These are phyloP conservation scores for Juglanconis oblonga DNA, from an alignment of 2,329 filamentous ascomycete genomes.

Conservation along the genomic window DNA sequence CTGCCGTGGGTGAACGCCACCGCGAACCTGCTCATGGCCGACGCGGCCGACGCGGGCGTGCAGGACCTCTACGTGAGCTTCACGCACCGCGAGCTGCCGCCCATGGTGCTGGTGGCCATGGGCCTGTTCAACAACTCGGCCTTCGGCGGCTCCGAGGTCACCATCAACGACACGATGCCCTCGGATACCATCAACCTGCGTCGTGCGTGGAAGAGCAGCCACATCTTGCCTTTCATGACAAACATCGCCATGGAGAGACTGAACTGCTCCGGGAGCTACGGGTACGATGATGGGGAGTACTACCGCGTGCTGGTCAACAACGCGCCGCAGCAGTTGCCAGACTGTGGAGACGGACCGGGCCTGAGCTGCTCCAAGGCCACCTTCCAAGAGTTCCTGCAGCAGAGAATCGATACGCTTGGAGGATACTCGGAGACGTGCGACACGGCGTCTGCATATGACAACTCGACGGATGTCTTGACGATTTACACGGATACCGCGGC, in stretches of 20 bases:
- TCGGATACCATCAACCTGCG: slow-evolving; percentile 59
- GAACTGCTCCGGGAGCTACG: slow-evolving; percentile 55
- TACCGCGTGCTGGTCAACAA: slow-evolving; percentile 44
- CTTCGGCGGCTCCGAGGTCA: slow-evolving; percentile 45
- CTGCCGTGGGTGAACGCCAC: slow-evolving; percentile 67
- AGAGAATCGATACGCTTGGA: slow-evolving; percentile 34
- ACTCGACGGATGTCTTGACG: slow-evolving; percentile 32
- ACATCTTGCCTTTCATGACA: slow-evolving; percentile 62
- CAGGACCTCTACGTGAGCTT: slow-evolving; percentile 67
- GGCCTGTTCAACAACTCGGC: slow-evolving; percentile 68
- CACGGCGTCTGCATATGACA: slow-evolving; percentile 27
- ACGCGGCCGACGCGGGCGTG: slow-evolving; percentile 24
- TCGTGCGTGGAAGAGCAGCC: slow-evolving; percentile 61
- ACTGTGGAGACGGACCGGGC: slow-evolving; percentile 41
- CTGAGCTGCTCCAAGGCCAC: slow-evolving; percentile 39
- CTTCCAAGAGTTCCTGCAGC: slow-evolving; percentile 37
- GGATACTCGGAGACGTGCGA: slow-evolving; percentile 40
- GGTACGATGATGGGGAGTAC: slow-evolving; percentile 50
- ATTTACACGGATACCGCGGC: slow-evolving; percentile 29
- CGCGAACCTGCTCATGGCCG: slow-evolving; percentile 43
- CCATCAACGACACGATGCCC: slow-evolving; percentile 63
- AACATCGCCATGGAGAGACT: slow-evolving; percentile 66
- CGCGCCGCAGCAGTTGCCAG: slow-evolving; percentile 38
- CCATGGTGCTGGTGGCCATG: slow-evolving; percentile 63
- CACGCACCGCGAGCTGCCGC: slow-evolving; percentile 67